Conservation (phyloP, 441 rosid species). For the Populus hybrid region DNA sequence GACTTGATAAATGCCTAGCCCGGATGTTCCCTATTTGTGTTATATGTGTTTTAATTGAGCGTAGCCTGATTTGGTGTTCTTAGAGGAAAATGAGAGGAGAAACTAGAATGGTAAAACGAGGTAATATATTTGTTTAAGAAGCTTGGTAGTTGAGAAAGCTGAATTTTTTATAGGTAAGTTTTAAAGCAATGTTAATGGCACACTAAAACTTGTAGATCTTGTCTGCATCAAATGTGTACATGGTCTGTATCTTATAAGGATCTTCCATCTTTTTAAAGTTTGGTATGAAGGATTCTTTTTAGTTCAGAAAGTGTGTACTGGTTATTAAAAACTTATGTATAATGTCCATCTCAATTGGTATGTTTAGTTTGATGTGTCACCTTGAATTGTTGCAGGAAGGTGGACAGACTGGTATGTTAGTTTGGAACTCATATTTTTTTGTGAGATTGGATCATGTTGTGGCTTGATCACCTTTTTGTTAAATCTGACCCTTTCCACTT, state of each 20-base stretch:
- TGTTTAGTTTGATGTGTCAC: slow-evolving; percentile 21
- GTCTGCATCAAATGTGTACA: background rate
- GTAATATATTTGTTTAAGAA: background rate
- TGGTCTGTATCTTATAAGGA: background rate
- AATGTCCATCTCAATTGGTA: slow-evolving; percentile 10
- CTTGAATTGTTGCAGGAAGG: slow-evolving; percentile 34
- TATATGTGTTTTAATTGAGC: too few relatives aligned
- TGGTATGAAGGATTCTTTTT: background rate
- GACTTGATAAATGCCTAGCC: background rate
- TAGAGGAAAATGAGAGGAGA: background rate
- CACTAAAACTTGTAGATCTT: background rate
- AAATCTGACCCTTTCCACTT: slow-evolving; percentile 10
- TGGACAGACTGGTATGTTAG: slow-evolving; percentile 40
- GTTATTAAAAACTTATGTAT: slow-evolving; percentile 1
- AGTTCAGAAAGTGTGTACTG: background rate
- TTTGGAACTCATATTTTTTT: slow-evolving; percentile 32
- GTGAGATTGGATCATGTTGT: slow-evolving; percentile 30
- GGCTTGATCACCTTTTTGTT: slow-evolving; percentile 25
- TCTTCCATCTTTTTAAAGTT: background rate
- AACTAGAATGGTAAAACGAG: background rate
- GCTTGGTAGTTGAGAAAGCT: background rate
- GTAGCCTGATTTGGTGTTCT: too few relatives aligned
- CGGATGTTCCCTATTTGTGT: background rate
- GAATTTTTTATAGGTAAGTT: background rate
- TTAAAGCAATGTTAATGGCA: background rate